Percentiles rank a stretch among this genome's conserved stretches.
These are phyloP conservation scores for Boletus insuetus DNA, from an alignment of 768 basidiomycete genomes.

Conservation along the genomic window DNA sequence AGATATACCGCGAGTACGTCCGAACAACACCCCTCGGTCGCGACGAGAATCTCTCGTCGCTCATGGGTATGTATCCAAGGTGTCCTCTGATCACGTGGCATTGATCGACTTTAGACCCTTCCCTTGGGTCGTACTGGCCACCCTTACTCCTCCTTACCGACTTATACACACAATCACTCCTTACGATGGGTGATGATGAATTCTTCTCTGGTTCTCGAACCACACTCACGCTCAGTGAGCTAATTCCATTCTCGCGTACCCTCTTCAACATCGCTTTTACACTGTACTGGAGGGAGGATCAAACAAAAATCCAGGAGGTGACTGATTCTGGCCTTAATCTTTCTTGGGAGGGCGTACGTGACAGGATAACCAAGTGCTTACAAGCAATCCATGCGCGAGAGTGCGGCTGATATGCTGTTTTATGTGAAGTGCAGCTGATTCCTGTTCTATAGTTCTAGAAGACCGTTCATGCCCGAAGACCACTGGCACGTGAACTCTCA, in stretches of 20 bases:
- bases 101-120: slow-evolving; percentile 38
- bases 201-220: slow-evolving; percentile 79
- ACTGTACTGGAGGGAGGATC: slow-evolving; percentile 62
- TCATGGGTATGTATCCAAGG: slow-evolving; percentile 37
- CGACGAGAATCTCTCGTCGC: slow-evolving; percentile 40
- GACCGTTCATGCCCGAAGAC: slow-evolving; percentile 75
- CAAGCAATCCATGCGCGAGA: slow-evolving; percentile 85
- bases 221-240: slow-evolving; percentile 79
- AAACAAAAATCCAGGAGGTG: slow-evolving; percentile 36
- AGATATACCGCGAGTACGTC: slow-evolving; percentile 70
- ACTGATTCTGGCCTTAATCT: slow-evolving; percentile 40
- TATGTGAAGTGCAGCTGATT: neutral
- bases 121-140: slow-evolving; percentile 52
- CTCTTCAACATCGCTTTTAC: slow-evolving; percentile 83
- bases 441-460: slow-evolving; percentile 59
- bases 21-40: slow-evolving; percentile 60
- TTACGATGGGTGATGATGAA: slow-evolving; percentile 96
- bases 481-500: slow-evolving; percentile 78
- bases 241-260: slow-evolving; percentile 69
- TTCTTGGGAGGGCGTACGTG: slow-evolving; percentile 67
- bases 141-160: slow-evolving; percentile 76
- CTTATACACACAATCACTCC: slow-evolving; percentile 77
- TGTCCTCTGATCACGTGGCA: neutral
- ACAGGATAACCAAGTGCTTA: slow-evolving; percentile 74
- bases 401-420: slow-evolving; percentile 44